Evolutionary conservation across 441 rosid species (phyloP), one percentile per base, ranked within the genome.

Genomic region (Adansonia gregorii): DNA sequence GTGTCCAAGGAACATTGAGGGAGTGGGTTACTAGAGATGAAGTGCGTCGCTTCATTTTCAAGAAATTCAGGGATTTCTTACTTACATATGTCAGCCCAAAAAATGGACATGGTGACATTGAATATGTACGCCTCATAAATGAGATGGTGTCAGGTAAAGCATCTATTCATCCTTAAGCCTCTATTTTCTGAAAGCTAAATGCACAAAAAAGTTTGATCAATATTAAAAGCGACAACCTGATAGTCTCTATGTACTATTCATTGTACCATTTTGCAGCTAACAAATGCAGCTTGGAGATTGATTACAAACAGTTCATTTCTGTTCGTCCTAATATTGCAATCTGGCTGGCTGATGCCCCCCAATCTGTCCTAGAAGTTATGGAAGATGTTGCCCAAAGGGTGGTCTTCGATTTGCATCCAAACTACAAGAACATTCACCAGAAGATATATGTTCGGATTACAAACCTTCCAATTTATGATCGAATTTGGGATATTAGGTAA

Each of bases 301-400:
- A 96, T 82, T 94, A 94, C 86, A 94, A 91, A 74, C 92, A 96
- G 20, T 93, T 96, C 85, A 94, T 96, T 54, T 91, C 88, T 61
- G 89, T 91, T 70, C 97, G 93, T 84, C 98, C 98, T 17, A 96
- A 96, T 79, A 96, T 96, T 80, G 98, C 99, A 12, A 96, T 94
- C 79, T 96, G 98, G 98, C 88, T 93, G 71, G 98, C 99, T 0
- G 99, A 94, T 93, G 99, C 98, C 49, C 97, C 99, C 39, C 99
- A 94, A 68, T 89, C 99, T 82, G 98, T 96, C 61, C 89, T 96
- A 55, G 98, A 94, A 86, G 98, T 96, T 79, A 93, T 96, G 99
- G 99, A 96, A 85, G 96, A 94, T 80, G 93, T 94, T 73, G 86
- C 91, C 1, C 84, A 85, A 80, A 92, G 82, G 58, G 97, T 93